Conservation (phyloP, 352 stramenopile species). For the Lagenidium sp. region DNA sequence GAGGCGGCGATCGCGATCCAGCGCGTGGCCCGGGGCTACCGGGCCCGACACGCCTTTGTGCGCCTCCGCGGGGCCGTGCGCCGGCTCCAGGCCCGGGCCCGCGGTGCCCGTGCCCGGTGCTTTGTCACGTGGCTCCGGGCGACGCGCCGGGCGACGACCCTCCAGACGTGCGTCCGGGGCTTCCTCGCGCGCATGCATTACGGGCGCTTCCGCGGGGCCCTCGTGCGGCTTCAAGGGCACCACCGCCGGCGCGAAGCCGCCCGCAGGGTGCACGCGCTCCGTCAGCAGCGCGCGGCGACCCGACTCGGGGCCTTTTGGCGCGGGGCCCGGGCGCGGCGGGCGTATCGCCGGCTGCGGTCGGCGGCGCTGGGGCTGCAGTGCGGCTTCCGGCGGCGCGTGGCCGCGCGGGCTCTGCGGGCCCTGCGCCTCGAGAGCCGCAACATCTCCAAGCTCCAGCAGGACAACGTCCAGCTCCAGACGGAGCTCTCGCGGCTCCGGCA, state of each 20-base stretch:
- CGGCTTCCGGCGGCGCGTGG: slow-evolving; percentile 24
- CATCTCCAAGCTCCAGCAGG: slow-evolving; percentile 57
- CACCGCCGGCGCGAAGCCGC: slow-evolving; percentile 29
- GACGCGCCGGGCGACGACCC: slow-evolving; percentile 16
- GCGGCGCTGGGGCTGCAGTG: slow-evolving; percentile 50
- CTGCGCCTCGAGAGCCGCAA: slow-evolving; percentile 65
- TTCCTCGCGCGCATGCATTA: slow-evolving; percentile 20
- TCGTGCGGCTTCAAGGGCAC: slow-evolving; percentile 41
- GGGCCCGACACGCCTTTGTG: slow-evolving; percentile 25
- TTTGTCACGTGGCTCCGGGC: slow-evolving; percentile 32
- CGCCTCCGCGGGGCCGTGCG: slow-evolving; percentile 24
- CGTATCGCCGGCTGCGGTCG: slow-evolving; percentile 20
- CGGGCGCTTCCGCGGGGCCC: slow-evolving; percentile 21
- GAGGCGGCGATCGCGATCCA: slow-evolving; percentile 39
- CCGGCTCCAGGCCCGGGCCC: slow-evolving; percentile 30
- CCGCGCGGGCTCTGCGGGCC: slow-evolving; percentile 24
- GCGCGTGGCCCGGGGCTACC: slow-evolving; percentile 35
- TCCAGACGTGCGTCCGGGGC: slow-evolving; percentile 39
- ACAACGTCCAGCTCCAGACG: slow-evolving; percentile 65
- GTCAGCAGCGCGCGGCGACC: slow-evolving; percentile 34
- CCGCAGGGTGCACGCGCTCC: slow-evolving; percentile 23
- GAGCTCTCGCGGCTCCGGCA: slow-evolving; percentile 48
- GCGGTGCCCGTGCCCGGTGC: slow-evolving; percentile 23
- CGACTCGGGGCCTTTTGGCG: slow-evolving; percentile 30
- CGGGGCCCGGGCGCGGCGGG: slow-evolving; percentile 16